These are phyloP conservation scores for Achaetomiella virescens DNA, from an alignment of 495 filamentous ascomycete species.

Conservation along the genomic window DNA sequence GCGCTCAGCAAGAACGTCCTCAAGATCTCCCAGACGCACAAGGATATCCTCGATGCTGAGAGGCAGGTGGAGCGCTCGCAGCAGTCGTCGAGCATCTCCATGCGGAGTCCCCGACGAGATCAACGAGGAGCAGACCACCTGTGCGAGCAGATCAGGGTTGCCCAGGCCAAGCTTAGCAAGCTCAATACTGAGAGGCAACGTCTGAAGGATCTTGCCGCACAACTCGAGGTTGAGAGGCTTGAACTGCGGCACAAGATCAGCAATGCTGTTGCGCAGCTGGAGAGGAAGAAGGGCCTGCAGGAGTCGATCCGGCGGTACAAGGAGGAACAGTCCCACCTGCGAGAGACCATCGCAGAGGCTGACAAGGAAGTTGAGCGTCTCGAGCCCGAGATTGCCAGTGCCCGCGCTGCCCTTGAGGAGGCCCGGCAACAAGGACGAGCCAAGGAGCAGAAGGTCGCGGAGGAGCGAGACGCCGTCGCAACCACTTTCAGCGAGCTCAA, in stretches of 20 bases:
- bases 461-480: conserved; percentile 62
- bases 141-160: conserved; percentile 56
- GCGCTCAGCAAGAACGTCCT: conserved; percentile 65
- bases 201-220: conserved; percentile 56
- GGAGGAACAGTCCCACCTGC: conserved; percentile 58
- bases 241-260: conserved; percentile 64
- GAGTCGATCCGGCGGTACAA: conserved; percentile 67
- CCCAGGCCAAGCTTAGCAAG: conserved; percentile 57
- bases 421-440: conserved; percentile 62
- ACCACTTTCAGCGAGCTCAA: conserved; percentile 71
- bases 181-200: conserved; percentile 65
- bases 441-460: conserved; percentile 67
- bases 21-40: conserved; percentile 64
- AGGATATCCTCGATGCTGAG: conserved; percentile 63
- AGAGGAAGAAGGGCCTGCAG: conserved; percentile 64
- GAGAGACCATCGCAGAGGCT: conserved; percentile 55
- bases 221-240: conserved; percentile 63
- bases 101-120: conserved; percentile 76
- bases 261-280: conserved; percentile 63
- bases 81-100: conserved; percentile 56
- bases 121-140: conserved; percentile 61
- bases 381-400: conserved; percentile 64
- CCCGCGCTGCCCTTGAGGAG: conserved; percentile 68
- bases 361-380: conserved; percentile 66
- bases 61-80: conserved; percentile 66